These are phyloP conservation scores for Waltiozyma sp. DNA, from an alignment of 1,139 yeast genomes.

Conservation along the genomic window DNA sequence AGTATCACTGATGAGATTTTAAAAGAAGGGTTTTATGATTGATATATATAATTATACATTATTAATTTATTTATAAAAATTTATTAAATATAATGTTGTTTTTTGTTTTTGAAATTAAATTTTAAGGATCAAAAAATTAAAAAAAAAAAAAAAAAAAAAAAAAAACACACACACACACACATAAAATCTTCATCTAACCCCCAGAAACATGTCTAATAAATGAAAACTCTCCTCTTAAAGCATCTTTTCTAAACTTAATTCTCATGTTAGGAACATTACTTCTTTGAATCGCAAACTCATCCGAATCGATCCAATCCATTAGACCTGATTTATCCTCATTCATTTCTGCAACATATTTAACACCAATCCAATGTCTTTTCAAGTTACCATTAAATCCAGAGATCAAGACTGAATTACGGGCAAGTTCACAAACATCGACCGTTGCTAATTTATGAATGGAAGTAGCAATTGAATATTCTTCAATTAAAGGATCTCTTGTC, in stretches of 20 bases:
- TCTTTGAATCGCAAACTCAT: slow-evolving; percentile 17
- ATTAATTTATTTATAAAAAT: too few species aligned
- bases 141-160: too few species aligned
- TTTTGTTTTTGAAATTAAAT: too few species aligned
- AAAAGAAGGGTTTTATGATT: slow-evolving; percentile 11
- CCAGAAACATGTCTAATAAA: slow-evolving; percentile 4
- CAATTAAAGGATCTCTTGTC: slow-evolving; percentile 18
- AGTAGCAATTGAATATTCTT: slow-evolving; percentile 17
- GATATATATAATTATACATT: too few species aligned
- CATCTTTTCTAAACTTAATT: slow-evolving; percentile 14
- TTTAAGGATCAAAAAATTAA: too few species aligned
- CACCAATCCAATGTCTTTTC: slow-evolving; percentile 20
- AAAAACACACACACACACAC: too few species aligned
- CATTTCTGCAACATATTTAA: slow-evolving; percentile 8
- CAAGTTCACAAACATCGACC: slow-evolving; percentile 18
- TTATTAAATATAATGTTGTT: too few species aligned
- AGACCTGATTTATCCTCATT: too few species aligned
- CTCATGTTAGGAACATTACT: slow-evolving; percentile 19
- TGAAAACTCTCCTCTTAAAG: slow-evolving; percentile 11
- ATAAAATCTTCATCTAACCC: not conserved
- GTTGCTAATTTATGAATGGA: slow-evolving; percentile 14
- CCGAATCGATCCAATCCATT: slow-evolving; percentile 9
- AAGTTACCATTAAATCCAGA: slow-evolving; percentile 15
- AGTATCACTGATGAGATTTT: not conserved
- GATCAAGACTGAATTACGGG: slow-evolving; percentile 16